Evolutionary conservation across 768 basidiomycete genomes (phyloP), one percentile per base, ranked within the genome.

Genomic region (Lactifluus pinguis): DNA sequence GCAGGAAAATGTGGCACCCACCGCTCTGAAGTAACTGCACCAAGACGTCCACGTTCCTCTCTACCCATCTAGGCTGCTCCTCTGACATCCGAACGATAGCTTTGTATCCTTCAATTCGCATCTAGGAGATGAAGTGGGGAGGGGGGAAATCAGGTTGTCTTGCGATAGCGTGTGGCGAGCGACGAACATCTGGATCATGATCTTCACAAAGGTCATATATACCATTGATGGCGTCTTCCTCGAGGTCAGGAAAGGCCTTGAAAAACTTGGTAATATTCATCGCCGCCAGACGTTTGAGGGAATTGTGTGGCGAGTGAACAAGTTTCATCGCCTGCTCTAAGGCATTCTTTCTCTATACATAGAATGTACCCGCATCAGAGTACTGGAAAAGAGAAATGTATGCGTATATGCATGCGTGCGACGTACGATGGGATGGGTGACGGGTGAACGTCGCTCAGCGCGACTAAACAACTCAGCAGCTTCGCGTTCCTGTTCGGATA

Each of bases 221-320:
- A 2, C 2, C 34, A 4, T 36, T 36, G 34, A 36, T 36, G 4
- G 34, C 34, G 3, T 10, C 34, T 10, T 36, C 34, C 34, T 36
- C 3, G 3, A 36, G 34, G 34, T 2, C 10, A 10, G 34, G 34
- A 10, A 36, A 36, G 70, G 85, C 82, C 64, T 74, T 79, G 74
- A 88, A 82, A 69, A 84, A 84, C 52, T 72, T 64, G 38, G 75
- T 79, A 58, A 89, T 79, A 54, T 83, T 78, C 36, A 72, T 72
- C 0, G 85, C 86, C 0, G 83, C 84, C 36, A 84, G 73, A 29
- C 77, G 78, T 66, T 85, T 86, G 60, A 83, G 70, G 15, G 71
- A 66, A 0, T 80, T 59, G 51, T 80, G 68, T 1, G 73, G 68
- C 1, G 79, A 80, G 52, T 80, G 82, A 0, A 79, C 79, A 47